Percentiles rank a stretch among this genome's conserved stretches.
Evolutionary conservation across 148 eudicot species (phyloP).

Genomic region (Chenopodium album): DNA sequence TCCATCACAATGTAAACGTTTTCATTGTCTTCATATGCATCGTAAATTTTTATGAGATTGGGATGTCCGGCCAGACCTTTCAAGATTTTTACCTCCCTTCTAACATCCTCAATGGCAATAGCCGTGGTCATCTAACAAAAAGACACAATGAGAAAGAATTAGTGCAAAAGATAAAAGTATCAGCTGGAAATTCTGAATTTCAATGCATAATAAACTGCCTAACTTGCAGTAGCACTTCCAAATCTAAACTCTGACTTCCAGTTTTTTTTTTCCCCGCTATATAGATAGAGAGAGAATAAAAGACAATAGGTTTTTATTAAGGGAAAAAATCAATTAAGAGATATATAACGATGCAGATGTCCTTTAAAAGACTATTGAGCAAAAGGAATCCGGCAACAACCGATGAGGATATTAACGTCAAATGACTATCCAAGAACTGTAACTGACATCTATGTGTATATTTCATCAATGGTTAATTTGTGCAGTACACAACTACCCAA

Average conservation of each 20-base stretch:
- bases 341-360: background rate
- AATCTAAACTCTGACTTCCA: too few species aligned
- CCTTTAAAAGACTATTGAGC: background rate
- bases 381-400: too few species aligned
- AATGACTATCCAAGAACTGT: background rate
- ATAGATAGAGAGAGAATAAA: background rate
- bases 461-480: background rate
- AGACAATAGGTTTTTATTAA: background rate
- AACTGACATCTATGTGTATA: background rate
- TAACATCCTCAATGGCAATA: slow-evolving; percentile 93
- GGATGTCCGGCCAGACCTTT: slow-evolving; percentile 78
- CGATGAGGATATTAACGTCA: background rate
- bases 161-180: background rate
- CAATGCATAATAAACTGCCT: background rate
- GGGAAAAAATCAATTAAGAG: background rate
- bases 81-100: slow-evolving; percentile 90
- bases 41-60: slow-evolving; percentile 75
- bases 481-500: background rate
- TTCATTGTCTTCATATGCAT: slow-evolving; percentile 86
- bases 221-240: too few species aligned
- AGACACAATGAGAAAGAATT: slow-evolving; percentile 14
- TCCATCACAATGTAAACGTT: slow-evolving; percentile 96
- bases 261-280: background rate
- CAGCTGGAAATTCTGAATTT: background rate
- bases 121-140: slow-evolving; percentile 86